phyloP scores from a whole-genome alignment of 257 asterid genomes.

The Solanum pennellii region DNA sequence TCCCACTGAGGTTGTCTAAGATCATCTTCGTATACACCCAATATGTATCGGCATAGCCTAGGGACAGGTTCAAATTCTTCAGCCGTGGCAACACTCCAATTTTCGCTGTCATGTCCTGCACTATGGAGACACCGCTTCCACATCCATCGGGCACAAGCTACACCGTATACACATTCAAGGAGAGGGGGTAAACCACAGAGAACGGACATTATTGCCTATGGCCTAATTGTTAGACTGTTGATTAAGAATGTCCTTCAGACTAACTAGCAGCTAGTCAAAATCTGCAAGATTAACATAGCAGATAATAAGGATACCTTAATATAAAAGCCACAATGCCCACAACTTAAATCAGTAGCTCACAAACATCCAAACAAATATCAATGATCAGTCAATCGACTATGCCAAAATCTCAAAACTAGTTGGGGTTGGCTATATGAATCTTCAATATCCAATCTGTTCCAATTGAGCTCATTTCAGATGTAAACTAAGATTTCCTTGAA shows the following conservation, averaged over 20 bases:
- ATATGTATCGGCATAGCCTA: constrained; percentile 65
- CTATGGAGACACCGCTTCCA: constrained; percentile 77
- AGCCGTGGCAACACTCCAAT: constrained; percentile 51
- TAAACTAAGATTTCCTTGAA: not conserved
- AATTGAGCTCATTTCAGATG: not conserved
- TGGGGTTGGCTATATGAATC: not conserved
- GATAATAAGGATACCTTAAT: not conserved
- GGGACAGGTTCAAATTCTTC: constrained; percentile 80
- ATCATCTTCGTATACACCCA: constrained; percentile 65
- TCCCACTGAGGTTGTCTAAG: constrained; percentile 45
- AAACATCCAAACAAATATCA: not conserved
- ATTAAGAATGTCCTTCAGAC: not conserved
- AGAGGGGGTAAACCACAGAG: constrained; percentile 60
- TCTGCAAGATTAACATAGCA: not conserved
- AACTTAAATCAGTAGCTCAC: not conserved
- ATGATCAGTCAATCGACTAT: not conserved
- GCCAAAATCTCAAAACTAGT: not conserved
- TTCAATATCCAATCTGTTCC: not conserved
- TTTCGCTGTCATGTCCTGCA: constrained; percentile 68
- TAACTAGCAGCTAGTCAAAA: not conserved
- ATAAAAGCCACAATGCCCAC: not conserved
- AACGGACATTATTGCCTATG: constrained; percentile 44
- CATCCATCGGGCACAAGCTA: constrained; percentile 73
- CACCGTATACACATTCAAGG: constrained; percentile 67
- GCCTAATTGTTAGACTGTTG: not conserved